phyloP scores from a whole-genome alignment of 495 filamentous ascomycete genomes.

The Parachaetomium inaequale region DNA sequence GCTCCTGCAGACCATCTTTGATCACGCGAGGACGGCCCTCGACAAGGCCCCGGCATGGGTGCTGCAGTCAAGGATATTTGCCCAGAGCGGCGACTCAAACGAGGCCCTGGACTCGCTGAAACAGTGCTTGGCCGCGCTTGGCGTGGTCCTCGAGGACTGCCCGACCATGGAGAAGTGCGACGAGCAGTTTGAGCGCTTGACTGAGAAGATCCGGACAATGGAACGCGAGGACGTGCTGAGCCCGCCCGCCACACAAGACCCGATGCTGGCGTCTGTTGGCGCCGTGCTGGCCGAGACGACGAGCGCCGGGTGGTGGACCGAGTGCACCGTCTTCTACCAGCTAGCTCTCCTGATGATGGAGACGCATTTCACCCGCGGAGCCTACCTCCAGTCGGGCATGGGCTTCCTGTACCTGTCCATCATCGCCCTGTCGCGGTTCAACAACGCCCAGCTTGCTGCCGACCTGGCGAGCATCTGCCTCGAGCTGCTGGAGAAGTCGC shows the following conservation, averaged over 20 bases:
- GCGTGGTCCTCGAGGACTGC: slow-evolving; percentile 57
- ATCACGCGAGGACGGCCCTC: slow-evolving; percentile 59
- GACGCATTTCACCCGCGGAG: slow-evolving; percentile 60
- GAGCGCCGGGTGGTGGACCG: slow-evolving; percentile 79
- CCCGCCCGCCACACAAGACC: slow-evolving; percentile 50
- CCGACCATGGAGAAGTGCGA: slow-evolving; percentile 75
- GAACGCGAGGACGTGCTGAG: slow-evolving; percentile 54
- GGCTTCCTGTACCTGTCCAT: slow-evolving; percentile 72
- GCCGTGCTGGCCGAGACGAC: slow-evolving; percentile 73
- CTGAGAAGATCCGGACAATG: slow-evolving; percentile 54
- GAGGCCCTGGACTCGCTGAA: slow-evolving; percentile 66
- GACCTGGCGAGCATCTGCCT: slow-evolving; percentile 62
- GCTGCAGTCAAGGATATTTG: slow-evolving; percentile 69
- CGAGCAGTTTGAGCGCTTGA: slow-evolving; percentile 58
- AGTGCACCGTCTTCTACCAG: slow-evolving; percentile 71
- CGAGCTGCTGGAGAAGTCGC: slow-evolving; percentile 60
- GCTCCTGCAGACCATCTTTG: slow-evolving; percentile 62
- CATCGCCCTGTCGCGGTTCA: slow-evolving; percentile 69
- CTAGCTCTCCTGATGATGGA: slow-evolving; percentile 68
- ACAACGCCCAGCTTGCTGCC: slow-evolving; percentile 63
- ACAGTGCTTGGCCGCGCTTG: slow-evolving; percentile 63
- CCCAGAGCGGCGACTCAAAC: slow-evolving; percentile 65
- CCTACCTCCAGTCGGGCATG: slow-evolving; percentile 70
- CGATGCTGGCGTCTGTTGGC: slow-evolving; percentile 60
- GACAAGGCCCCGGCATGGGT: slow-evolving; percentile 79